Base-by-base conservation (phyloP, 805 yeast species). In the Monosporozyma siamensis region DNA sequence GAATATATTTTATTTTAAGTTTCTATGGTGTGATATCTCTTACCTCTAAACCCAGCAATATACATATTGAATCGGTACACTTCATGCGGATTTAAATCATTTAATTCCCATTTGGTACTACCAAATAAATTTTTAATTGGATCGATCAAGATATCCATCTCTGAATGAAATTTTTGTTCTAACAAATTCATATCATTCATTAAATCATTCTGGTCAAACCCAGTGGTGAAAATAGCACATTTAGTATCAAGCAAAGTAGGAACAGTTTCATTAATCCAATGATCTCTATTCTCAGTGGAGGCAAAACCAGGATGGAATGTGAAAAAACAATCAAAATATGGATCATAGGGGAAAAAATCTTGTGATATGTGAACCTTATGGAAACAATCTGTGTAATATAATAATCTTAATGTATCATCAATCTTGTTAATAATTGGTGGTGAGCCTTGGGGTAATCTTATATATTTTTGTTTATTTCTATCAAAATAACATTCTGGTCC, bases 331-430 rank as follows among this genome's bases (percentile, higher is more conserved):
- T 92, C 98, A 59, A 86, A 74, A 64, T 90, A 92, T 36, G 98
- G 98, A 63, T 92, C 98, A 63, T 88, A 92, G 4, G 98, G 98
- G 79, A 87, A 86, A 62, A 92, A 85, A 65, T 90, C 97, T 55
- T 89, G 92, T 39, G 86, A 80, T 55, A 88, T 88, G 65, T 92
- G 95, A 47, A 83, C 71, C 31, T 83, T 90, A 58, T 88, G 87
- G 78, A 92, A 92, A 64, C 82, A 89, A 54, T 85, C 83, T 1
- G 97, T 87, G 64, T 89, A 95, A 66, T 82, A 82, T 44, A 82
- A 75, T 51, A 89, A 72, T 22, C 83, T 70, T 54, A 92, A 62
- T 41, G 80, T 78, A 40, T 77, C 80, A 63, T 86, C 95, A 38
- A 82, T 67, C 56, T 89, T 76, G 53, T 78, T 75, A 32, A 79